Evolutionary conservation across 1,139 yeast species (phyloP).

Genomic region (Kodamaea fungicola): DNA sequence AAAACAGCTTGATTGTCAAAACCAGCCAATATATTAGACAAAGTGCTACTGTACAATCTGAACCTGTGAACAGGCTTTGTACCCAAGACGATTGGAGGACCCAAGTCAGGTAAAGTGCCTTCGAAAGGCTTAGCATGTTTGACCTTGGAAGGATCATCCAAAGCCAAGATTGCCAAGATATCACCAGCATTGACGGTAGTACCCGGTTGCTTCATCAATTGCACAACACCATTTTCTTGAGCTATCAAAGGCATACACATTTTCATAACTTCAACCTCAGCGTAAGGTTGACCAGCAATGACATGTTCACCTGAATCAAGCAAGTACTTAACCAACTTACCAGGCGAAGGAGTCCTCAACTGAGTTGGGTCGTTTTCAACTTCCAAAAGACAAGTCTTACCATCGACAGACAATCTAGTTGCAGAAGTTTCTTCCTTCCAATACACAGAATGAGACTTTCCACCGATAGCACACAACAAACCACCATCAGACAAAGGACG

Average conservation of each 20-base stretch:
- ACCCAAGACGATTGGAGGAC: conserved; percentile 80
- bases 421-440: conserved; percentile 98
- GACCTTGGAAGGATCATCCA: conserved; percentile 96
- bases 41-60: conserved; percentile 52
- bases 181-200: conserved; percentile 95
- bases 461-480: conserved; percentile 78
- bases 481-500: conserved; percentile 93
- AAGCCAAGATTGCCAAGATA: conserved; percentile 86
- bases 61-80: conserved; percentile 79
- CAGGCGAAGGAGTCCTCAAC: conserved; percentile 97
- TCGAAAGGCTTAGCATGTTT: conserved; percentile 95
- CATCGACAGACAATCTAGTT: conserved; percentile 92
- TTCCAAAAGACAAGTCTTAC: conserved; percentile 90
- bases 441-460: conserved; percentile 90
- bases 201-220: conserved; percentile 96
- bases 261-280: conserved; percentile 99
- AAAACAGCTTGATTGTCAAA: conserved; percentile 93
- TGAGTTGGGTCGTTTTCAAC: conserved; percentile 98
- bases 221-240: conserved; percentile 89
- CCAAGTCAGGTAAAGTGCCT: conserved; percentile 88
- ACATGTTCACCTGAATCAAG: conserved; percentile 96
- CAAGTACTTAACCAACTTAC: conserved; percentile 88
- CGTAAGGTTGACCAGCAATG: conserved; percentile 87
- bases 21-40: conserved; percentile 80
- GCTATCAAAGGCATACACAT: conserved; percentile 95